Conservation (phyloP, 352 stramenopile species). For the Thraustochytrium striatum region DNA sequence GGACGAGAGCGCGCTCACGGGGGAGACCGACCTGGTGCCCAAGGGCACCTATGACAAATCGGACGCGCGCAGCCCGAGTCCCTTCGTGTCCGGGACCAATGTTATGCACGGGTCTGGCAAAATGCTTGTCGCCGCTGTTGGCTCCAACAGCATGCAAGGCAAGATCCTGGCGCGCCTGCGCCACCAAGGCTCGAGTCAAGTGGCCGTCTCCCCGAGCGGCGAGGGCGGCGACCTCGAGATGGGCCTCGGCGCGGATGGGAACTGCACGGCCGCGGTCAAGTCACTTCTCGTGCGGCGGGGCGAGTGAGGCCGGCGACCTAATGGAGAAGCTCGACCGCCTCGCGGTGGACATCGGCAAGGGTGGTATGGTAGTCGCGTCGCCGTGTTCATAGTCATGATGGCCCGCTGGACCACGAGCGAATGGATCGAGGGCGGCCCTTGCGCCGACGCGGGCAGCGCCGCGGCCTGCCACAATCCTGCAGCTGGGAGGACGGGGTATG, state of each 20-base stretch:
- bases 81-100: constrained; percentile 76
- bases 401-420: constrained; percentile 51
- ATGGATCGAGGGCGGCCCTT: constrained; percentile 48
- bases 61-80: constrained; percentile 41
- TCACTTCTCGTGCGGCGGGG: constrained; percentile 20
- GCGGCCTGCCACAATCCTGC: not conserved
- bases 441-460: constrained; percentile 11
- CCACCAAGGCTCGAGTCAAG: constrained; percentile 58
- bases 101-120: constrained; percentile 79
- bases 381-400: constrained; percentile 71
- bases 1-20: constrained; percentile 80
- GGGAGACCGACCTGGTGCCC: constrained; percentile 74
- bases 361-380: constrained; percentile 67
- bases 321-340: constrained; percentile 76
- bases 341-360: constrained; percentile 73
- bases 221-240: constrained; percentile 50
- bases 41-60: constrained; percentile 63
- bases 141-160: constrained; percentile 78
- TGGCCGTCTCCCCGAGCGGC: constrained; percentile 54
- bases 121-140: constrained; percentile 85
- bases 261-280: constrained; percentile 43
- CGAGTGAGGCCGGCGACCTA: constrained; percentile 52
- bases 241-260: constrained; percentile 56
- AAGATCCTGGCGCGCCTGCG: constrained; percentile 72
- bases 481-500: not conserved